A percentile compares a stretch with the other conserved stretches of the same genome.
These are phyloP conservation scores for Oropetium thomaeum DNA, from an alignment of 176 grass and related monocot genomes.

Conservation along the genomic window DNA sequence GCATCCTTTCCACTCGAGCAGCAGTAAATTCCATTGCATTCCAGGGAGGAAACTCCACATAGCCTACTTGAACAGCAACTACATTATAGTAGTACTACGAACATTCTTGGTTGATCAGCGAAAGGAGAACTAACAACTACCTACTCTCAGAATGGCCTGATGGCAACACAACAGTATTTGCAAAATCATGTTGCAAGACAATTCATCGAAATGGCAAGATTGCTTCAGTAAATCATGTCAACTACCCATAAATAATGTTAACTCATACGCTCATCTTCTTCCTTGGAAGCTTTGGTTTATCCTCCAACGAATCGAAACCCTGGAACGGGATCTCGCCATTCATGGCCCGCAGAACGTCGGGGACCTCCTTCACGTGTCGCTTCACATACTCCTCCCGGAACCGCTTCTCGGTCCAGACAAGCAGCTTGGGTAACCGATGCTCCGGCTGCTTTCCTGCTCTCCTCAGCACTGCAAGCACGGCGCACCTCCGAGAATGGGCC, in stretches of 20 bases:
- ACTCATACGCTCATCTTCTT: slow-evolving; percentile 21
- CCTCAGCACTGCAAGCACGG: slow-evolving; percentile 32
- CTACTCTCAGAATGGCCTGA: not conserved
- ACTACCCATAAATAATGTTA: not conserved
- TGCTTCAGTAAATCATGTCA: not conserved
- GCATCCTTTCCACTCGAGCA: not conserved
- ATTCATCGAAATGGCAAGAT: not conserved
- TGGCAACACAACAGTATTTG: not conserved
- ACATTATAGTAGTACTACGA: not conserved
- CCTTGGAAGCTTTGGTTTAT: not conserved
- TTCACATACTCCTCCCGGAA: slow-evolving; percentile 8
- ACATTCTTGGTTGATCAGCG: not conserved
- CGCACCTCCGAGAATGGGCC: not conserved
- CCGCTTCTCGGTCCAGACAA: not conserved
- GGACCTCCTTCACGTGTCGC: not conserved
- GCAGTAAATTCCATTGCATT: not conserved
- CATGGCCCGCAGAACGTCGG: slow-evolving; percentile 8
- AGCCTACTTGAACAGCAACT: too few species aligned
- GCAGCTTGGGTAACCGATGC: not conserved
- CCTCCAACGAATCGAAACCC: not conserved
- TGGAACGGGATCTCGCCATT: slow-evolving; percentile 36
- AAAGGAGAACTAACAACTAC: not conserved
- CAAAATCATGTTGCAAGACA: not conserved
- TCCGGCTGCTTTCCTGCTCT: slow-evolving; percentile 3
- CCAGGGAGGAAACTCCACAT: not conserved